Evolutionary conservation across 1,284 basidiomycete species (phyloP).

Genomic region (Ganoderma lucidum): DNA sequence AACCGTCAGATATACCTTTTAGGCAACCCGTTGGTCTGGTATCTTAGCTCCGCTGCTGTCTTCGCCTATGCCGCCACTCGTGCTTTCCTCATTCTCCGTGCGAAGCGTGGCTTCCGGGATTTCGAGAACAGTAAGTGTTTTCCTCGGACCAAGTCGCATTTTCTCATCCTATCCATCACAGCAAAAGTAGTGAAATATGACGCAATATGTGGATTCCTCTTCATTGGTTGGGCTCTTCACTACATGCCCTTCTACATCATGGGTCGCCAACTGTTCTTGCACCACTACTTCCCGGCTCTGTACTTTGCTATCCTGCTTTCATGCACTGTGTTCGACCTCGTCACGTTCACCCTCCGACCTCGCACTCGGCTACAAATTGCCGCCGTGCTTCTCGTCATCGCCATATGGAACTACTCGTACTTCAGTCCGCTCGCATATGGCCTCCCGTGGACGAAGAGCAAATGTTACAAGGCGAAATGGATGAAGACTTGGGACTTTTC

Average conservation of each 20-base stretch:
- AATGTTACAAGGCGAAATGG: conserved; percentile 86
- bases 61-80: conserved; percentile 73
- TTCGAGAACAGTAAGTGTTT: conserved; percentile 83
- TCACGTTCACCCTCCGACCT: conserved; percentile 82
- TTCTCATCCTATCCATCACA: conserved; percentile 41
- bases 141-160: not conserved
- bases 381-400: conserved; percentile 73
- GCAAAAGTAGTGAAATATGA: conserved; percentile 94
- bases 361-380: conserved; percentile 84
- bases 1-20: conserved; percentile 95
- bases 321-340: conserved; percentile 85
- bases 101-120: conserved; percentile 91
- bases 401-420: conserved; percentile 81
- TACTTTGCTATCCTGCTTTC: conserved; percentile 92
- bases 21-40: conserved; percentile 96
- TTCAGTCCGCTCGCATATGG: conserved; percentile 92
- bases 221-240: conserved; percentile 94
- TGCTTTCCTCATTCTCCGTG: conserved; percentile 84
- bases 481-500: conserved; percentile 96
- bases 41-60: conserved; percentile 80
- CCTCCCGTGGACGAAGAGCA: conserved; percentile 82
- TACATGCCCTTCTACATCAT: conserved; percentile 98
- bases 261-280: conserved; percentile 95
- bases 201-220: conserved; percentile 88
- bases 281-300: conserved; percentile 96